These are phyloP conservation scores for Podaxis mareebaensis DNA, from an alignment of 768 basidiomycete genomes.

Conservation along the genomic window DNA sequence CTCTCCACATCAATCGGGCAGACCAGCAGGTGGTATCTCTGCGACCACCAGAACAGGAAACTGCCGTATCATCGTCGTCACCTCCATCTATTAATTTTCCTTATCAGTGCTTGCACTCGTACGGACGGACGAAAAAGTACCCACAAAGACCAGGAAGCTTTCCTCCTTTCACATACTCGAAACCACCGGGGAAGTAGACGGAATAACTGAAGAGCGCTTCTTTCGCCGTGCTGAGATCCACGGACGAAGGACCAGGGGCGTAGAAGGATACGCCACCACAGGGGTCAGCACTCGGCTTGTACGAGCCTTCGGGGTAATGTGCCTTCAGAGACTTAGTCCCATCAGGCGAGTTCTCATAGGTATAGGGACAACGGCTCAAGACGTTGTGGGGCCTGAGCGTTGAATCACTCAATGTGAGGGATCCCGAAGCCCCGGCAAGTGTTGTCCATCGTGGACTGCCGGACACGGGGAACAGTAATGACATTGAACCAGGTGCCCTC, in stretches of 20 bases:
- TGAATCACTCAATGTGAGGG: slow-evolving; percentile 16
- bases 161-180: slow-evolving; percentile 60
- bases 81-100: slow-evolving; percentile 46
- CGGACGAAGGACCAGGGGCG: slow-evolving; percentile 47
- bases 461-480: slow-evolving; percentile 19
- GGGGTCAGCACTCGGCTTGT: slow-evolving; percentile 39
- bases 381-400: slow-evolving; percentile 19
- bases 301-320: slow-evolving; percentile 51
- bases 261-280: slow-evolving; percentile 67
- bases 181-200: slow-evolving; percentile 57
- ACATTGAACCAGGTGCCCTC: background rate
- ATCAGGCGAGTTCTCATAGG: slow-evolving; percentile 40
- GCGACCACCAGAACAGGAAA: slow-evolving; percentile 60
- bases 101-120: background rate
- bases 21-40: slow-evolving; percentile 54
- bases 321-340: slow-evolving; percentile 46
- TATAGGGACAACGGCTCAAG: slow-evolving; percentile 10
- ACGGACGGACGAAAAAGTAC: slow-evolving; percentile 22
- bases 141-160: slow-evolving; percentile 69
- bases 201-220: slow-evolving; percentile 59
- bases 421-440: slow-evolving; percentile 11
- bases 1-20: slow-evolving; percentile 64
- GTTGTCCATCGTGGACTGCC: slow-evolving; percentile 21
- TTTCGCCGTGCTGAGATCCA: slow-evolving; percentile 53
- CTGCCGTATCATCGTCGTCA: slow-evolving; percentile 39